These are phyloP conservation scores for Solanum lignicaule DNA, from an alignment of 257 asterid species.

Conservation along the genomic window DNA sequence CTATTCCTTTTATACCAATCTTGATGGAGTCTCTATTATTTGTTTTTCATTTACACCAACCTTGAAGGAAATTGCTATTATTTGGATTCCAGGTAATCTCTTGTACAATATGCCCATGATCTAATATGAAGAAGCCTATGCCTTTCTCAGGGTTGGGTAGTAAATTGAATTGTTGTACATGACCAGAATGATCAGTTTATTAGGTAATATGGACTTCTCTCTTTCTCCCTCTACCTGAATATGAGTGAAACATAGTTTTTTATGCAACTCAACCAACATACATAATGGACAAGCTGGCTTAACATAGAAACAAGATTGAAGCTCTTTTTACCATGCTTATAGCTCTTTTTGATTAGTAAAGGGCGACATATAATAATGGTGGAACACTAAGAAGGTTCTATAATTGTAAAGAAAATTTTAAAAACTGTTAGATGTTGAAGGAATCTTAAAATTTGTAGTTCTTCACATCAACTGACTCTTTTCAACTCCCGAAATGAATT, in stretches of 20 bases:
- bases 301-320: not conserved
- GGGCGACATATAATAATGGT: not conserved
- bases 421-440: not conserved
- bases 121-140: not conserved
- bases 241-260: not conserved
- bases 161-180: not conserved
- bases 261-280: not conserved
- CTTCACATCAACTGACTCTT: not conserved
- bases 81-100: not conserved
- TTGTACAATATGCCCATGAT: not conserved
- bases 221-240: not conserved
- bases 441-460: not conserved
- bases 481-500: not conserved
- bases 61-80: not conserved
- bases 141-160: not conserved
- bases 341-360: not conserved
- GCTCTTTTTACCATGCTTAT: not conserved
- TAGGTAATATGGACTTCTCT: too few relatives aligned
- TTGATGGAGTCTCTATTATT: not conserved
- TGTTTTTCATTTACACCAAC: not conserved
- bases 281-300: not conserved
- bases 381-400: not conserved
- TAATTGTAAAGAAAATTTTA: not conserved
- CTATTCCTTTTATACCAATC: not conserved
- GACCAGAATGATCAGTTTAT: not conserved